Base-by-base conservation (phyloP, 2,329 filamentous ascomycete genomes). In the Anisogramma anomala region DNA sequence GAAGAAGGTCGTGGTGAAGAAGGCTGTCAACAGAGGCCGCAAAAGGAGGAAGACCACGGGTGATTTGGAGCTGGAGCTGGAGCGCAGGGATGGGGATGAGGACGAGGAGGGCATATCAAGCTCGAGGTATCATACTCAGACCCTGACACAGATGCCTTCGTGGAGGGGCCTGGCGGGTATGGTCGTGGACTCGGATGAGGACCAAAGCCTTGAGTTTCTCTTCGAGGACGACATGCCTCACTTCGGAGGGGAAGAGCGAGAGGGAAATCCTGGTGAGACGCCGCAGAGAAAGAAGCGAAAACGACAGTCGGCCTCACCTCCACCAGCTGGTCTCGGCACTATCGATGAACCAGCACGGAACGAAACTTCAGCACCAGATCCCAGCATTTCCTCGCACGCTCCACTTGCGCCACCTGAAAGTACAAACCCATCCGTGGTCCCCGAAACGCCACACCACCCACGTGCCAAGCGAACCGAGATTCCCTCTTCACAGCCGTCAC, bases 401-500 rank as follows among this genome's bases (percentile, higher is more conserved):
- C 10, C 8, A 15, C 13, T 13, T 6, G 18, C 30, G 17, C 30
- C 20, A 35, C 34, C 10, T 13, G 33, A 32, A 13, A 32, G 40
- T 18, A 49, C 43, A 23, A 44, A 44, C 9, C 33, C 50, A 17
- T 60, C 61, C 1, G 45, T 61, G n/a, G 53, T 64, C 5, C 65
- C 65, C 1, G 61, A 67, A 43, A 71, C 67, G 5, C 67, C 45
- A 14, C 19, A 36, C 17, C 39, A 25, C 25, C 44, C 40, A 14
- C 39, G 32, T 1, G 17, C 32, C 14, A 28, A 25, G 6, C 25
- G 31, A 26, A 50, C 58, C 2, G 65, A 69, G 46, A 63, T 70
- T 6, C 66, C 66, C 2, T 67, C 66, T 1, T 70, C 68, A 0
- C 60, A 63, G 46, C 59, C 60, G 3, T 65, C 65, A 6, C 64